Conservation (phyloP, 2,329 filamentous ascomycete species). For the Colletotrichum orchidophilum region DNA sequence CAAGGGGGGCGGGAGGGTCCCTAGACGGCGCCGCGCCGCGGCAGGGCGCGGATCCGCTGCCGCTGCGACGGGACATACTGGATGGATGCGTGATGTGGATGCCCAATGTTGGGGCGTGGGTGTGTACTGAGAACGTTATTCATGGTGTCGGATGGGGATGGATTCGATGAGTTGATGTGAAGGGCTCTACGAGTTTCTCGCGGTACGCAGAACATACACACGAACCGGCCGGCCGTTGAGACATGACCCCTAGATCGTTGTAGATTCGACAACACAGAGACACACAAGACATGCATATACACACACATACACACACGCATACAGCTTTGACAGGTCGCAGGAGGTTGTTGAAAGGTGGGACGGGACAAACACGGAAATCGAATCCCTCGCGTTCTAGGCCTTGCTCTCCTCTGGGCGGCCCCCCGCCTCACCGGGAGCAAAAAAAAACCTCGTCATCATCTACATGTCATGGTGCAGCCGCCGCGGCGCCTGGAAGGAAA, state of each 20-base stretch:
- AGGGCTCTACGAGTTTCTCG: background rate
- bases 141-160: background rate
- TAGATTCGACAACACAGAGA: background rate
- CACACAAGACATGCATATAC: background rate
- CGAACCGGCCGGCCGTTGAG: background rate
- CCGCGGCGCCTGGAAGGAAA: background rate
- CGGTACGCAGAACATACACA: background rate
- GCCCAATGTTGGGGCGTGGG: background rate
- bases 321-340: slow-evolving; percentile 15
- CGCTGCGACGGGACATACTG: background rate
- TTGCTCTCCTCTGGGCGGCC: background rate
- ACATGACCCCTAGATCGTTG: background rate
- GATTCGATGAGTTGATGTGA: background rate
- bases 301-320: background rate
- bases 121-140: background rate
- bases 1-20: background rate
- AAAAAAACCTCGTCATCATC: slow-evolving; percentile 2
- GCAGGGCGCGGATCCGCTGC: slow-evolving; percentile 9
- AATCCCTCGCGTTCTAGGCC: slow-evolving; percentile 12
- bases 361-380: background rate
- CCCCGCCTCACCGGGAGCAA: slow-evolving; percentile 17
- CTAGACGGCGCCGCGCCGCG: background rate
- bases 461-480: slow-evolving; percentile 25
- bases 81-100: background rate
- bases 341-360: background rate